These are phyloP conservation scores for Serendipita sp. DNA, from an alignment of 768 basidiomycete species.

Conservation along the genomic window DNA sequence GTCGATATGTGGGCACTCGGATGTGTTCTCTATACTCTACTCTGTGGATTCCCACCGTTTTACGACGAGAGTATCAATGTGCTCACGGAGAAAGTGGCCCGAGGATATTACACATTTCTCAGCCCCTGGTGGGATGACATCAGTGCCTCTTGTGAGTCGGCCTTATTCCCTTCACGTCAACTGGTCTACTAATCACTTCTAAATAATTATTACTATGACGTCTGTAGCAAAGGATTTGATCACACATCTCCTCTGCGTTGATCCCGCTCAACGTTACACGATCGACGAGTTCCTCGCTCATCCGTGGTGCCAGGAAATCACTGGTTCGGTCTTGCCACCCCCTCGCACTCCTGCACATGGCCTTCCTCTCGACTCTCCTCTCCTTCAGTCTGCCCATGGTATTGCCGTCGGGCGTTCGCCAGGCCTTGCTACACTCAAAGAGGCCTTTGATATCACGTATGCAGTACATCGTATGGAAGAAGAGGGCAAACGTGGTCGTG, in stretches of 20 bases:
- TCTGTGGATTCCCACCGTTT: conserved; percentile 96
- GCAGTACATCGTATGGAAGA: conserved; percentile 99
- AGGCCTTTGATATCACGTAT: conserved; percentile 97
- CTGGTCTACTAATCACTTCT: conserved; percentile 6
- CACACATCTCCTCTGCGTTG: conserved; percentile 84
- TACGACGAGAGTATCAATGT: conserved; percentile 99
- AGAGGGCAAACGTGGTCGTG: conserved; percentile 77
- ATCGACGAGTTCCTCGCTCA: conserved; percentile 96
- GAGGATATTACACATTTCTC: conserved; percentile 94
- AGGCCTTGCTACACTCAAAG: conserved; percentile 82
- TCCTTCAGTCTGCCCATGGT: conserved; percentile 35
- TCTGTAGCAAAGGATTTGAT: conserved; percentile 82
- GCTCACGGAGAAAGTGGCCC: conserved; percentile 93
- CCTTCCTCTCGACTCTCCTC: conserved; percentile 70
- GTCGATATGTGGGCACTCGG: conserved; percentile 99
- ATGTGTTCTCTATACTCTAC: conserved; percentile 94
- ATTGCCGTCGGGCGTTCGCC: conserved; percentile 73
- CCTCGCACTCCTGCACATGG: conserved; percentile 25
- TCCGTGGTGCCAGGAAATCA: conserved; percentile 76
- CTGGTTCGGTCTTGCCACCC: conserved; percentile 39
- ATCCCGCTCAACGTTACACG: conserved; percentile 88
- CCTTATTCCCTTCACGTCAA: background rate
- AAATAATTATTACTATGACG: conserved; percentile 8
- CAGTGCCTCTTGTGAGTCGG: conserved; percentile 47
- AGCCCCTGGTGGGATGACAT: conserved; percentile 99